phyloP scores from a whole-genome alignment of 2,329 filamentous ascomycete species.

The Botrytis tulipae region DNA sequence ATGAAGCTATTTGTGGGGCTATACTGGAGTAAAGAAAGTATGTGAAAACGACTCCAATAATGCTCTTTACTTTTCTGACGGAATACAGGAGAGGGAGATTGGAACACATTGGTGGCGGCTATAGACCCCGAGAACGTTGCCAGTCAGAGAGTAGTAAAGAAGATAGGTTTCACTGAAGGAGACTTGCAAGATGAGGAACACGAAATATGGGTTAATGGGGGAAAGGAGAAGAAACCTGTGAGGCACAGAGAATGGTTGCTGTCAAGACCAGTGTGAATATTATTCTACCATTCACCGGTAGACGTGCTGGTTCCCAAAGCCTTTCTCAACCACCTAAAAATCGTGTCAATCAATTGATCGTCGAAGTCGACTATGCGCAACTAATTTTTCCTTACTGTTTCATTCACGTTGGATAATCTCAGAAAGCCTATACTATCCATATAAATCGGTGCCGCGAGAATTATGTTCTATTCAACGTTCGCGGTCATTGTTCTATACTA shows the following conservation, averaged over 20 bases:
- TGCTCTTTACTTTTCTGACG: background rate
- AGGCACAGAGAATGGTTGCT: slow-evolving; percentile 18
- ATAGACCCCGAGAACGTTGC: slow-evolving; percentile 29
- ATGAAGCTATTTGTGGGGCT: slow-evolving; percentile 23
- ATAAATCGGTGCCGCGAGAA: background rate
- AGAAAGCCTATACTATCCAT: background rate
- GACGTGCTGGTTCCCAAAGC: background rate
- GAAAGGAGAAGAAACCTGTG: background rate
- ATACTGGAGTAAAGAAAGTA: slow-evolving; percentile 19
- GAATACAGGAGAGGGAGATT: slow-evolving; percentile 12
- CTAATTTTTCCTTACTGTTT: background rate
- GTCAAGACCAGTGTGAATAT: background rate
- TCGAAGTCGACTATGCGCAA: background rate
- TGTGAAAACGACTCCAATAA: background rate
- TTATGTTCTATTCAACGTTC: background rate
- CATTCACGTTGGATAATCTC: background rate
- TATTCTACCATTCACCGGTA: background rate
- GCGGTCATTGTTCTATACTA: background rate
- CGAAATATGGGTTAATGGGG: background rate
- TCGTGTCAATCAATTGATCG: background rate
- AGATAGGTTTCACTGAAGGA: slow-evolving; percentile 28
- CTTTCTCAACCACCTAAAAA: background rate
- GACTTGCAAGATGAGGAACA: slow-evolving; percentile 21
- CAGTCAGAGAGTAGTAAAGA: slow-evolving; percentile 29
- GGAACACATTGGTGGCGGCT: slow-evolving; percentile 21